A percentile compares a stretch with the other conserved stretches of the same genome.
These are phyloP conservation scores for Vitis hybrid DNA, from an alignment of 177 flowering plant species.

Conservation along the genomic window DNA sequence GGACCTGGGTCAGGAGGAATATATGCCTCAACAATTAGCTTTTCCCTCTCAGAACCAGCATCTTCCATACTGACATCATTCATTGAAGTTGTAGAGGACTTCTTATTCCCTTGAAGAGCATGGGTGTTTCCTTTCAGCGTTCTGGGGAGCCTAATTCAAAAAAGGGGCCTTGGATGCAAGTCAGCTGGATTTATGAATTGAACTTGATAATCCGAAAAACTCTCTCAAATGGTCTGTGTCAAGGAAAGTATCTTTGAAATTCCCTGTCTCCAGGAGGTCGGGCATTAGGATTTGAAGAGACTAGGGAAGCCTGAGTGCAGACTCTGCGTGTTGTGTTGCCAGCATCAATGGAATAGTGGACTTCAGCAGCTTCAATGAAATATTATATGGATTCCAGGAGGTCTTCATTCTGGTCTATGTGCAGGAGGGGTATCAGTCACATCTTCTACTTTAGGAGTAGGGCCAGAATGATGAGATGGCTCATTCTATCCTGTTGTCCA, in stretches of 20 bases:
- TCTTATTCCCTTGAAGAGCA: conserved; percentile 66
- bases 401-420: conserved; percentile 91
- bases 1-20: conserved; percentile 97
- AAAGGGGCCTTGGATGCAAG: conserved; percentile 70
- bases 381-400: conserved; percentile 95
- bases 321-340: conserved; percentile 95
- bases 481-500: too few species aligned
- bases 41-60: conserved; percentile 39
- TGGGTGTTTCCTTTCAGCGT: conserved; percentile 45
- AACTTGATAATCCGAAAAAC: conserved; percentile 77
- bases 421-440: too few species aligned
- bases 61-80: conserved; percentile 39
- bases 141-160: conserved; percentile 70
- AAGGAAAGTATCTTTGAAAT: conserved; percentile 48
- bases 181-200: conserved; percentile 63
- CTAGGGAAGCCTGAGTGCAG: conserved; percentile 97
- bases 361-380: conserved; percentile 96
- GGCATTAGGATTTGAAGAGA: conserved; percentile 97
- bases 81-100: conserved; percentile 23
- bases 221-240: conserved; percentile 77
- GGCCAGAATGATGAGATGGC: too few species aligned
- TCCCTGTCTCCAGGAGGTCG: conserved; percentile 38
- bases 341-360: conserved; percentile 96
- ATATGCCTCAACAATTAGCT: conserved; percentile 85
- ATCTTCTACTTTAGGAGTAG: too few species aligned